Base-by-base conservation (phyloP, 2,329 filamentous ascomycete genomes). In the Venturia pyrina region DNA sequence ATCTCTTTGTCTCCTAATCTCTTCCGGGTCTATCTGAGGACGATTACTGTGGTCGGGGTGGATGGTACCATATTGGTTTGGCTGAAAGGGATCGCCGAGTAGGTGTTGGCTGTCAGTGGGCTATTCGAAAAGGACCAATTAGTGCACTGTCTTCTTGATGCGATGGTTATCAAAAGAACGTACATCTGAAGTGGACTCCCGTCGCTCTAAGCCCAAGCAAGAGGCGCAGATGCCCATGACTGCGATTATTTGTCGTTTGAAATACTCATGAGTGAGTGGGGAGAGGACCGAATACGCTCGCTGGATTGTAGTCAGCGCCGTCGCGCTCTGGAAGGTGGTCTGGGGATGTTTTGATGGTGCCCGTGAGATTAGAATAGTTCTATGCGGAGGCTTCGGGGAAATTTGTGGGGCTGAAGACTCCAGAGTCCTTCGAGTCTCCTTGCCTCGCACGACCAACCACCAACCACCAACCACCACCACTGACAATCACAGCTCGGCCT, bases 211-310 rank as follows among this genome's bases (percentile, higher is more conserved):
- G 70, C 79, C 78, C 63, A 81, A 77, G 71, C 80, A 82, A 64
- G 79, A 81, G 64, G 76, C 74, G 73, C 79, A 82, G 71, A 79
- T 74, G 68, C 79, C 79, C 79, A 81, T 81, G 71, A 73, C 75
- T 70, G 70, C 69, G 70, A 70, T 56, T 19, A 64, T 1, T 19
- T 15, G 28, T 28, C 7, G n/a, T 21, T 21, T 6, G 24, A 6
- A 3, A 1, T 40, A 68, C 67, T 68, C 63, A 66, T 66, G 64
- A 64, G 66, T 62, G 48, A 37, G 40, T 63, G 24, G 48, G 40
- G 62, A 44, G 40, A 24, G 65, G 62, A 68, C 64, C 65, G 62
- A 56, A 56, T 43, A 46, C 53, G 64, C 57, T 59, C 17, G 56
- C 34, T 24, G 24, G 13, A 46, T 10, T 60, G 46, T 59, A 57